Evolutionary conservation across 1,139 yeast species (phyloP), one percentile per base, ranked within the genome.

Genomic region (Yamadazyma dendronema): DNA sequence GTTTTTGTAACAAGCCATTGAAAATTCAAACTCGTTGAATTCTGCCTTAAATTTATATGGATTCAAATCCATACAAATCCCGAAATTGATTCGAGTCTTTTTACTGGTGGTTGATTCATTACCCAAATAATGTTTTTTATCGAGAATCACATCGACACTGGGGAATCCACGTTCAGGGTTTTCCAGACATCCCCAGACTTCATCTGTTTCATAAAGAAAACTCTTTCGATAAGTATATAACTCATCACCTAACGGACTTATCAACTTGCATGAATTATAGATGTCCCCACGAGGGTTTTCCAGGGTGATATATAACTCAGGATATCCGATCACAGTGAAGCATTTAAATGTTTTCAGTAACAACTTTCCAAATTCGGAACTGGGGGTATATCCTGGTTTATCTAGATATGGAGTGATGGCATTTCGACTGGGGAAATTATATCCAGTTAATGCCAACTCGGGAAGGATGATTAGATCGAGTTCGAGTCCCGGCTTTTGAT

Each of bases 11-110:
- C 87, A 81, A 36, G 71, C 66, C 21, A 61, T 56, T 0, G 90
- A 74, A 58, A 86, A 87, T 56, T 90, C 97, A 55, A 74, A 88
- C 25, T 67, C 71, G 30, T 74, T 69, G 59, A 86, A 88, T 1
- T 95, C 89, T 1, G 95, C 89, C 47, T 76, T 69, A 56, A 89
- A 90, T 54, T 84, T 74, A 57, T 86, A 84, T 0, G 97, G 96
- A 56, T 87, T 89, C 45, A 90, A 61, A 58, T 89, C 97, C 97
- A 89, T 90, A 57, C 97, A 90, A n/a, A 90, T 88, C 0, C 96
- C 97, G 40, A 89, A 69, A 31, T 80, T 74, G 0, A 84, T 63
- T 10, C 58, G 59, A 6, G 38, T 38, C 3, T 13, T 23, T 2
- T 16, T 11, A 21, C 28, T 30, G 13, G 14, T 10, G 22, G 21